Evolutionary conservation across 2,329 filamentous ascomycete species (phyloP).

Genomic region (Beauveria sp.): DNA sequence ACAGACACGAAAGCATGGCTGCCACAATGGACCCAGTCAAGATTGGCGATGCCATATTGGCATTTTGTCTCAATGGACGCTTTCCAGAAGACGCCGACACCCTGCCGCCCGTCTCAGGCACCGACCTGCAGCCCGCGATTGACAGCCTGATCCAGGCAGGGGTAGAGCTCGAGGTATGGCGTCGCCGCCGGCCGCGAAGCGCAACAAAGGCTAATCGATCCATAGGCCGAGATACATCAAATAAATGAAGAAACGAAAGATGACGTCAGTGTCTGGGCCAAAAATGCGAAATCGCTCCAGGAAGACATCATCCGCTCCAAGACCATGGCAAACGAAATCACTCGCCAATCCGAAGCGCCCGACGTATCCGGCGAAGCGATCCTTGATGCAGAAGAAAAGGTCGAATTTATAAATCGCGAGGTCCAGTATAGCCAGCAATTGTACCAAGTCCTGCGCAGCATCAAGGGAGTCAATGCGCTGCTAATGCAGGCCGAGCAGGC

Average conservation of each 20-base stretch:
- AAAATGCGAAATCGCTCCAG: conserved; percentile 75
- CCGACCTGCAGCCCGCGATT: conserved; percentile 32
- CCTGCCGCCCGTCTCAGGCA: conserved; percentile 29
- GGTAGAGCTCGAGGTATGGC: conserved; percentile 32
- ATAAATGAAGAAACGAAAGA: conserved; percentile 71
- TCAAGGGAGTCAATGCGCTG: conserved; percentile 52
- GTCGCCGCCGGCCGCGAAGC: neutral
- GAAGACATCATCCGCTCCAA: conserved; percentile 78
- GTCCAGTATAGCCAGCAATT: conserved; percentile 53
- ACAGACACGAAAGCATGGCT: conserved; percentile 20
- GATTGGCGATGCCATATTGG: conserved; percentile 33
- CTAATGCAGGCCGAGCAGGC: conserved; percentile 54
- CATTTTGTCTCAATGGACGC: conserved; percentile 31
- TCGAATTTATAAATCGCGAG: conserved; percentile 50
- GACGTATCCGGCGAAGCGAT: conserved; percentile 45
- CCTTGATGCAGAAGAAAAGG: conserved; percentile 45
- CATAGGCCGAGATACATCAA: conserved; percentile 56
- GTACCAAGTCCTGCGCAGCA: conserved; percentile 38
- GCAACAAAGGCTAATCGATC: neutral
- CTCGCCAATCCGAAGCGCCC: conserved; percentile 63
- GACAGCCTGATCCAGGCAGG: conserved; percentile 29
- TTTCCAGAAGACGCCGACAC: conserved; percentile 34
- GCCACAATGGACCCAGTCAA: conserved; percentile 21
- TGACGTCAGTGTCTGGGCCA: conserved; percentile 80
- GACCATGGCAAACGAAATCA: conserved; percentile 71